phyloP scores from a whole-genome alignment of 2,329 filamentous ascomycete genomes.

The Colletotrichum godetiae region DNA sequence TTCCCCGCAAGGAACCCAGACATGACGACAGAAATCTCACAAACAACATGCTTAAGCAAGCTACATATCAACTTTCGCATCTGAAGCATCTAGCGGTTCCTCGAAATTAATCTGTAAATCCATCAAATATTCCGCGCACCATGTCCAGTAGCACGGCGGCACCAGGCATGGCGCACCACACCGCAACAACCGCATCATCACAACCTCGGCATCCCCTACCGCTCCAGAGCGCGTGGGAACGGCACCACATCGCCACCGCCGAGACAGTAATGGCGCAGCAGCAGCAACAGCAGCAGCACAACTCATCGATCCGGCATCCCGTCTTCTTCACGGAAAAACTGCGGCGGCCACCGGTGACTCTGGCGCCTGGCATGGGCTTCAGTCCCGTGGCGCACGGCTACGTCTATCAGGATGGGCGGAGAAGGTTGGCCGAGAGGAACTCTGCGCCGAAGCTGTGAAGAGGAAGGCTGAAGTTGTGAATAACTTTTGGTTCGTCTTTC shows the following conservation, averaged over 20 bases:
- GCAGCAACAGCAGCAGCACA: conserved; percentile 46
- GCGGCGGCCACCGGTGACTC: conserved; percentile 61
- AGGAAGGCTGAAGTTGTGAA: no score
- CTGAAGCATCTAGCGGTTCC: no score
- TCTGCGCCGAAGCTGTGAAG: conserved; percentile 52
- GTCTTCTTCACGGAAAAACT: conserved; percentile 80
- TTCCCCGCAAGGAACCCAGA: conserved; percentile 27
- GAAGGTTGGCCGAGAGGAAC: conserved; percentile 37
- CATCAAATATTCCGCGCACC: no score
- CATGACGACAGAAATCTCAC: conserved; percentile 28
- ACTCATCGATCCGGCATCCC: conserved; percentile 74
- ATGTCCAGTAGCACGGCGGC: not conserved
- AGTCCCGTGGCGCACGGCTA: conserved; percentile 72
- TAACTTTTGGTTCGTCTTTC: not conserved
- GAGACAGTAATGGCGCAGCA: not conserved
- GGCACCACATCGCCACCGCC: conserved; percentile 38
- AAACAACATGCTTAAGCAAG: not conserved
- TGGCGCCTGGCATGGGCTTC: conserved; percentile 37
- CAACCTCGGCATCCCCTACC: not conserved
- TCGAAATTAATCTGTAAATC: not conserved
- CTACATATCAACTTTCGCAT: no score
- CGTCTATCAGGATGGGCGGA: conserved; percentile 62
- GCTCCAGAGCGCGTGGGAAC: conserved; percentile 42
- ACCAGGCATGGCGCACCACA: conserved; percentile 18
- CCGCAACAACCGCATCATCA: not conserved